These are phyloP conservation scores for Mortierella antarctica DNA, from an alignment of 192 early-diverging fungal genomes.

Conservation along the genomic window DNA sequence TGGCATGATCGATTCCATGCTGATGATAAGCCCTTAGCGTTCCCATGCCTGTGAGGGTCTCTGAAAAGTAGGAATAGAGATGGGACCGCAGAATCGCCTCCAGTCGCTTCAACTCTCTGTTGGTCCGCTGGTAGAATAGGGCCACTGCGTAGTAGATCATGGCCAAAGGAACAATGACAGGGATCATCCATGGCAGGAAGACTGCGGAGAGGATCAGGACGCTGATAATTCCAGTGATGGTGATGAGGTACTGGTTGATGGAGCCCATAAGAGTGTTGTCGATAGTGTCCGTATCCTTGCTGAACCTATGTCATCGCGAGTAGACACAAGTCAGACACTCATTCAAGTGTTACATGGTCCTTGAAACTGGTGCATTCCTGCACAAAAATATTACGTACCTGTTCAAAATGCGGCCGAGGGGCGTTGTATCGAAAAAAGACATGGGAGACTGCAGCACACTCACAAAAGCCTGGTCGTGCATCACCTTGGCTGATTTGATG, in stretches of 20 bases:
- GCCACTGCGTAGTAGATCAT: conserved; percentile 65
- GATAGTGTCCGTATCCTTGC: conserved; percentile 84
- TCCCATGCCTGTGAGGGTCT: conserved; percentile 65
- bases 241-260: conserved; percentile 60
- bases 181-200: conserved; percentile 59
- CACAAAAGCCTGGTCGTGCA: conserved; percentile 73
- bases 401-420: conserved; percentile 78
- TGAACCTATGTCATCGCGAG: conserved; percentile 61
- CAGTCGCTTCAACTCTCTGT: conserved; percentile 73
- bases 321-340: background rate
- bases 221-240: conserved; percentile 62
- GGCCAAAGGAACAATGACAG: conserved; percentile 61
- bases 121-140: conserved; percentile 64
- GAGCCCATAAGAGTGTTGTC: conserved; percentile 69
- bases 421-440: conserved; percentile 74
- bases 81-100: conserved; percentile 70
- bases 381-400: conserved; percentile 39
- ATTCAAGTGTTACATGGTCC: background rate
- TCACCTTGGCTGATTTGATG: conserved; percentile 67
- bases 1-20: conserved; percentile 51
- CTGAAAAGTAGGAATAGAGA: conserved; percentile 70
- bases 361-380: background rate
- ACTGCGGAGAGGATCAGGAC: conserved; percentile 63
- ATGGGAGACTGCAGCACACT: conserved; percentile 71
- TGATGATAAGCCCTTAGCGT: conserved; percentile 75